Evolutionary conservation across 2,329 filamentous ascomycete species (phyloP).

Genomic region (Diaporthe australafricana): DNA sequence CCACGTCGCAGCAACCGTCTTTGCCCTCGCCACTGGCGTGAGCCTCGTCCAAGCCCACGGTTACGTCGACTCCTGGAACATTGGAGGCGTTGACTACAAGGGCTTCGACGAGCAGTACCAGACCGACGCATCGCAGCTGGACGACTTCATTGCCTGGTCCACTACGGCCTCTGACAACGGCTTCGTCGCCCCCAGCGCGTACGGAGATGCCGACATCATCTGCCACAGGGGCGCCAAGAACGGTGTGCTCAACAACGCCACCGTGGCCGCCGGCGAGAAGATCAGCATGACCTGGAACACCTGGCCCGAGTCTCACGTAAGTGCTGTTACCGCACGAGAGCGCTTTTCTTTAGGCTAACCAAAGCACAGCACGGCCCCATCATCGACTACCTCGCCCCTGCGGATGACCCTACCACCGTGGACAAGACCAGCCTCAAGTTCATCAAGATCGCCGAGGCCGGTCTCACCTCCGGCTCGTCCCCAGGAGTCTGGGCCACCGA

Average conservation of each 20-base stretch:
- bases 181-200: conserved; percentile 53
- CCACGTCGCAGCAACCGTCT: conserved; percentile 21
- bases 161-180: conserved; percentile 49
- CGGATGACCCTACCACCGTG: conserved; percentile 63
- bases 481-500: conserved; percentile 64
- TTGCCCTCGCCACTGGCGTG: conserved; percentile 38
- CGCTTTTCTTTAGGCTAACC: too few relatives aligned
- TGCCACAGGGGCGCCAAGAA: conserved; percentile 48
- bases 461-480: conserved; percentile 59
- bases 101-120: conserved; percentile 39
- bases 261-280: conserved; percentile 49
- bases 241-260: conserved; percentile 47
- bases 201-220: conserved; percentile 51
- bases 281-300: conserved; percentile 53
- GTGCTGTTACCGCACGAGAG: too few relatives aligned
- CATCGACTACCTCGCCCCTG: conserved; percentile 72
- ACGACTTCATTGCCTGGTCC: conserved; percentile 37
- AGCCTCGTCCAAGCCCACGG: conserved; percentile 44
- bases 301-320: conserved; percentile 51
- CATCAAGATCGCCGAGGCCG: conserved; percentile 72
- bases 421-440: conserved; percentile 66
- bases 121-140: conserved; percentile 27
- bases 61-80: conserved; percentile 45
- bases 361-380: conserved; percentile 58
- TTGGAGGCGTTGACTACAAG: conserved; percentile 44